Evolutionary conservation across 257 asterid species (phyloP).

Genomic region (Sherardia arvensis): DNA sequence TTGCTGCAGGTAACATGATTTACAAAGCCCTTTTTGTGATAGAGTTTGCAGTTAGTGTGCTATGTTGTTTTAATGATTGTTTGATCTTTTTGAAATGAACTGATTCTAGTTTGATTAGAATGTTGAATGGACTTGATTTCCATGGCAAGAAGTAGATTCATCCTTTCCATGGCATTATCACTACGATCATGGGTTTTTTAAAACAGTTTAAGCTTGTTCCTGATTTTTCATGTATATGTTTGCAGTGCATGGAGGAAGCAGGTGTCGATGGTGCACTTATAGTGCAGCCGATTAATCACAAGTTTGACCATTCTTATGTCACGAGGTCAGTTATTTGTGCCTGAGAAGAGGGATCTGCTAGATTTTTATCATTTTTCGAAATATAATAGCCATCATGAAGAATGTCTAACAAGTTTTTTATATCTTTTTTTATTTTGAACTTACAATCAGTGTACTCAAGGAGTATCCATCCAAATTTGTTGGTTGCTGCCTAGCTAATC

Average conservation of each 20-base stretch:
- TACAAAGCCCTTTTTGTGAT: background rate
- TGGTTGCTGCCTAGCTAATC: slow-evolving; percentile 95
- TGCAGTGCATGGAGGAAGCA: slow-evolving; percentile 69
- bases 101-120: background rate
- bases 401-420: background rate
- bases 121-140: background rate
- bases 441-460: slow-evolving; percentile 53
- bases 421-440: slow-evolving; percentile 5
- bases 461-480: slow-evolving; percentile 62
- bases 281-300: slow-evolving; percentile 87
- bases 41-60: background rate
- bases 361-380: background rate
- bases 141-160: background rate
- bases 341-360: background rate
- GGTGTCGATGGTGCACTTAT: slow-evolving; percentile 84
- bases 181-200: background rate
- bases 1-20: slow-evolving; percentile 49
- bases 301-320: slow-evolving; percentile 85
- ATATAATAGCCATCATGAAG: background rate
- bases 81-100: background rate
- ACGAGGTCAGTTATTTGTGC: slow-evolving; percentile 44
- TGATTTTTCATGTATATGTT: background rate
- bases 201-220: background rate
- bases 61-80: background rate
- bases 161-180: background rate